Percentiles rank a stretch among this genome's conserved stretches.
Conservation (phyloP, 768 basidiomycete genomes). For the Gyrodon lividus region DNA sequence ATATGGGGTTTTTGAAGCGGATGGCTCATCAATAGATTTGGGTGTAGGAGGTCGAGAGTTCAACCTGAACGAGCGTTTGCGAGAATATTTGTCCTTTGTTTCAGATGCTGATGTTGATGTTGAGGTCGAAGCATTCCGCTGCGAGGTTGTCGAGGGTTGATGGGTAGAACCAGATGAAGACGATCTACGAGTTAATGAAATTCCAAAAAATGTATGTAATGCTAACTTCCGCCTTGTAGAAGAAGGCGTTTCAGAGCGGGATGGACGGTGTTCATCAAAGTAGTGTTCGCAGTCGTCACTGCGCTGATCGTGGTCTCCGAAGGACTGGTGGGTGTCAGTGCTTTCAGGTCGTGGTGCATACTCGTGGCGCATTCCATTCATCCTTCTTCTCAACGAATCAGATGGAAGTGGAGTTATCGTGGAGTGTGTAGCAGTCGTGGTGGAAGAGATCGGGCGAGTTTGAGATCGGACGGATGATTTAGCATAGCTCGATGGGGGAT, state of each 20-base stretch:
- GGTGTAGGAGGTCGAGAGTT: slow-evolving; percentile 31
- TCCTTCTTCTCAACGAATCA: slow-evolving; percentile 30
- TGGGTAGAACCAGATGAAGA: slow-evolving; percentile 20
- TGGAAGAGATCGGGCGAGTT: slow-evolving; percentile 65
- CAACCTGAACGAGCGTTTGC: slow-evolving; percentile 32
- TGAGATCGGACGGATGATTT: slow-evolving; percentile 47
- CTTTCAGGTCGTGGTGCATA: slow-evolving; percentile 16
- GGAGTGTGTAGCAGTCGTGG: slow-evolving; percentile 59
- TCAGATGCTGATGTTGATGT: slow-evolving; percentile 26
- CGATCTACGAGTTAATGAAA: slow-evolving; percentile 27
- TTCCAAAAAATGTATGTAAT: slow-evolving; percentile 28
- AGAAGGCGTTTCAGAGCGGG: slow-evolving; percentile 31
- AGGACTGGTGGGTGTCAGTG: slow-evolving; percentile 11
- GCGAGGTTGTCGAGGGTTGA: slow-evolving; percentile 16
- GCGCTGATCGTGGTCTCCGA: slow-evolving; percentile 13
- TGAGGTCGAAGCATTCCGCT: slow-evolving; percentile 26
- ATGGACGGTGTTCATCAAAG: slow-evolving; percentile 18
- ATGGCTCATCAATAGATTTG: slow-evolving; percentile 26
- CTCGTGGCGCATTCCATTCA: slow-evolving; percentile 14
- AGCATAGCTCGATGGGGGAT: slow-evolving; percentile 19
- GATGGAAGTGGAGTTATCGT: slow-evolving; percentile 61
- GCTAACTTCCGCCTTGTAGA: slow-evolving; percentile 22
- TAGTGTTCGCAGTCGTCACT: slow-evolving; percentile 12
- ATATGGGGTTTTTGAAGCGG: slow-evolving; percentile 18
- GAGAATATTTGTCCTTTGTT: slow-evolving; percentile 13